Evolutionary conservation across 2,329 filamentous ascomycete species (phyloP), one percentile per base, ranked within the genome.

Genomic region (Botrytis cinerea): DNA sequence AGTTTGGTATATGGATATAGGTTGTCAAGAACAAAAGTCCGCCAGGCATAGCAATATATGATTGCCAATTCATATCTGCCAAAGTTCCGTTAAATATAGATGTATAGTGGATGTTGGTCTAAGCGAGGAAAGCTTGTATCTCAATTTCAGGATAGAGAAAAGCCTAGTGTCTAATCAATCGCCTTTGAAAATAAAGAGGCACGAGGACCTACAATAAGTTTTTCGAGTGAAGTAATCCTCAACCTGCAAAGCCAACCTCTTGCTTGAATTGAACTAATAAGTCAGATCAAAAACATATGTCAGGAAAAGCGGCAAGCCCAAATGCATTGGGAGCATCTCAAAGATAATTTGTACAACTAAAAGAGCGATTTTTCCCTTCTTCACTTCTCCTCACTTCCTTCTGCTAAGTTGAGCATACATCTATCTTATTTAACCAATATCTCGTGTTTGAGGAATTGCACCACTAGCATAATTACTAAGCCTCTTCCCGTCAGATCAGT

Each of bases 401-500:
- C 14, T 45, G 43, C 43, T 45, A 14, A 45, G 43, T 45, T 45
- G 16, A 1, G 16, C 2, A 45, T 45, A 16, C 43, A 45, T 45
- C 12, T 45, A 45, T 45, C 84, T 78, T 61, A 84, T 80, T 14
- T 90, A 75, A 88, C 86, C 1, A 82, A 82, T 79, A 45, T 90
- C 85, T 88, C 89, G 90, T 25, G 81, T 80, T 0, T 88, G 88
- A 7, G 84, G 82, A 75, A 90, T 90, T 0, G 87, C 84, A 38
- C 2, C 14, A 45, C 14, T 14, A 16, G 38, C 38, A 38, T 38
- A 38, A 38, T 38, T 38, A 45, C 12, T 45, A 45, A 45, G 2
- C 43, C 43, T 0, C 43, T 16, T 9, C 40, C 40, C 32, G 32
- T 2, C 12, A 45, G 43, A 45, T 45, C 43, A 16, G 14, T 45